phyloP scores from a whole-genome alignment of 441 rosid species.

The Arabidopsis hybrid region DNA sequence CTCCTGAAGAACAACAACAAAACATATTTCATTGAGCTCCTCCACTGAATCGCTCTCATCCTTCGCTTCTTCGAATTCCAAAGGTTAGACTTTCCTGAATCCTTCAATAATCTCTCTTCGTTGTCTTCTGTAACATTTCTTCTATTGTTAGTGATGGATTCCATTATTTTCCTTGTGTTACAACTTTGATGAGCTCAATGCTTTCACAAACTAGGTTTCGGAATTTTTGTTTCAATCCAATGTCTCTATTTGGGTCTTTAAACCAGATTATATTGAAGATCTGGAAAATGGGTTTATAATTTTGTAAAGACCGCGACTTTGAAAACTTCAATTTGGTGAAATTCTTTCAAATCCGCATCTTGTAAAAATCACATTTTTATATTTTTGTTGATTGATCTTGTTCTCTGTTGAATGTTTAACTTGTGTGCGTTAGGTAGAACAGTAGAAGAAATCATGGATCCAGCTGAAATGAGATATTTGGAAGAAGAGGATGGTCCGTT shows the following conservation, averaged over 20 bases:
- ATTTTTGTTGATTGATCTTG: background rate
- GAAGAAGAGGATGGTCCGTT: constrained; percentile 78
- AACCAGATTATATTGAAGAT: constrained; percentile 15
- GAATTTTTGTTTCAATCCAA: background rate
- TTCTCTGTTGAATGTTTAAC: constrained; percentile 19
- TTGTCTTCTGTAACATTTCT: background rate
- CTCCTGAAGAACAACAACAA: constrained; percentile 12
- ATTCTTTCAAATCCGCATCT: background rate
- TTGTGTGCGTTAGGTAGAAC: constrained; percentile 28
- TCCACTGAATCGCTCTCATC: constrained; percentile 23
- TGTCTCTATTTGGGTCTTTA: background rate
- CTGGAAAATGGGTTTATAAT: constrained; percentile 17
- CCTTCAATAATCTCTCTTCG: constrained; percentile 12
- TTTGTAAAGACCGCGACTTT: background rate
- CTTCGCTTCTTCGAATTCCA: constrained; percentile 1
- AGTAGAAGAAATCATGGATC: constrained; percentile 60
- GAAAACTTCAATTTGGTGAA: constrained; percentile 20
- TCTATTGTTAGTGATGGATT: constrained; percentile 18
- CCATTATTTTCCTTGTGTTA: constrained; percentile 3
- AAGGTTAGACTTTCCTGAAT: constrained; percentile 37
- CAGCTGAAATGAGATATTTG: constrained; percentile 82
- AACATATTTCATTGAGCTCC: background rate
- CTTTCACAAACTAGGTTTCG: constrained; percentile 33
- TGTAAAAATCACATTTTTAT: background rate
- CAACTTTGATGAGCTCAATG: constrained; percentile 19